phyloP scores from a whole-genome alignment of 2,329 filamentous ascomycete species.

The Arthrobotrys entomopaga region DNA sequence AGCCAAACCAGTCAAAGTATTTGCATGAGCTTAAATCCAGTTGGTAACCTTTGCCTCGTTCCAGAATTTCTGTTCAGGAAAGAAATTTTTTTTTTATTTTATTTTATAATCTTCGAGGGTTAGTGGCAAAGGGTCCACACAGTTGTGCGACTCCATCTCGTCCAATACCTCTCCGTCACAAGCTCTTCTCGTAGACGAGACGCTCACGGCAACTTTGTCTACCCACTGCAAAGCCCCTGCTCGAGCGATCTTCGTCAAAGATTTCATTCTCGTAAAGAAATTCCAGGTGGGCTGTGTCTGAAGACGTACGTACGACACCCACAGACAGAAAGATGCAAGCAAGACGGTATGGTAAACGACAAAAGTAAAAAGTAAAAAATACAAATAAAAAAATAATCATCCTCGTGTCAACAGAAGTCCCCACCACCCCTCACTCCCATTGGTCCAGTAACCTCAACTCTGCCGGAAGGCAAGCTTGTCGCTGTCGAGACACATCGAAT shows the following conservation, averaged over 20 bases:
- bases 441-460: constrained; percentile 6
- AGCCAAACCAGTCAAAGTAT: neutral
- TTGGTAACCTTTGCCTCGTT: neutral
- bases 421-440: constrained; percentile 37
- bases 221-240: neutral
- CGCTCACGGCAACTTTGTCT: neutral
- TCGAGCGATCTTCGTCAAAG: constrained; percentile 11
- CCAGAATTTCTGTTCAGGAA: neutral
- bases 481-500: no score
- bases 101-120: no score
- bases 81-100: neutral
- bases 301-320: no score
- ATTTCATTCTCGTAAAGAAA: constrained; percentile 12
- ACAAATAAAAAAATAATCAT: constrained; percentile 3
- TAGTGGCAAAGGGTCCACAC: no score
- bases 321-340: no score
- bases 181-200: no score
- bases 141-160: no score
- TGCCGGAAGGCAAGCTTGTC: no score
- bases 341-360: no score
- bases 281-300: constrained; percentile 36
- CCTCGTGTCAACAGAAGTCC: constrained; percentile 32
- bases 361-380: no score
- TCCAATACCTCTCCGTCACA: no score
- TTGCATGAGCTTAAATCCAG: neutral